These are phyloP conservation scores for Fonsecaea multimorphosa DNA, from an alignment of 2,329 filamentous ascomycete species.

Conservation along the genomic window DNA sequence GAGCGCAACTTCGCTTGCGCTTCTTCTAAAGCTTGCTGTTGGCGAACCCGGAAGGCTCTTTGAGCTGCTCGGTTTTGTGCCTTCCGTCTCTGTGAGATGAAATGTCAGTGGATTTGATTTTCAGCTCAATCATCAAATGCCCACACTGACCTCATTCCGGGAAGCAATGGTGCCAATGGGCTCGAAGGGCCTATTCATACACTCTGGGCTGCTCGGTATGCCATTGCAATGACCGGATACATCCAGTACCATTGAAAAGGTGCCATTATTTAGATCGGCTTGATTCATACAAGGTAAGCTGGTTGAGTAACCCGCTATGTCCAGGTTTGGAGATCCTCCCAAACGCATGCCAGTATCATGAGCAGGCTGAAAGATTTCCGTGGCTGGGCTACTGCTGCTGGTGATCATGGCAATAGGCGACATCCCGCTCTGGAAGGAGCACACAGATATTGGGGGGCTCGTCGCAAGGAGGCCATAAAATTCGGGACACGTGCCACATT, in stretches of 20 bases:
- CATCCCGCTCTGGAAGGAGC: constrained; percentile 13
- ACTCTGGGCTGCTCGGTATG: not conserved
- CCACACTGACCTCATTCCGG: constrained; percentile 22
- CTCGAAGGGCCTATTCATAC: not conserved
- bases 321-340: not conserved
- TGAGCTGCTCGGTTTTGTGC: constrained; percentile 93
- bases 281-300: not conserved
- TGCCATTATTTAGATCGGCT: not conserved
- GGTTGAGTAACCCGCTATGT: not conserved
- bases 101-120: constrained; percentile 68
- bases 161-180: constrained; percentile 15
- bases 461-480: constrained; percentile 5
- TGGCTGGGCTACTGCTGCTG: not conserved
- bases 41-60: constrained; percentile 89
- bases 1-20: constrained; percentile 14
- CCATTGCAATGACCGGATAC: not conserved
- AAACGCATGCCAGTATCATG: not conserved
- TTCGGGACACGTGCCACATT: constrained; percentile 5
- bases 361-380: not conserved
- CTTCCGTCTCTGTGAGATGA: constrained; percentile 62
- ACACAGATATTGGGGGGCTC: constrained; percentile 7
- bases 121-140: not conserved
- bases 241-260: not conserved
- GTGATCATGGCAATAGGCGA: not conserved
- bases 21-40: constrained; percentile 70